phyloP scores from a whole-genome alignment of 768 basidiomycete species.

The Tricholoma hemisulphureum region DNA sequence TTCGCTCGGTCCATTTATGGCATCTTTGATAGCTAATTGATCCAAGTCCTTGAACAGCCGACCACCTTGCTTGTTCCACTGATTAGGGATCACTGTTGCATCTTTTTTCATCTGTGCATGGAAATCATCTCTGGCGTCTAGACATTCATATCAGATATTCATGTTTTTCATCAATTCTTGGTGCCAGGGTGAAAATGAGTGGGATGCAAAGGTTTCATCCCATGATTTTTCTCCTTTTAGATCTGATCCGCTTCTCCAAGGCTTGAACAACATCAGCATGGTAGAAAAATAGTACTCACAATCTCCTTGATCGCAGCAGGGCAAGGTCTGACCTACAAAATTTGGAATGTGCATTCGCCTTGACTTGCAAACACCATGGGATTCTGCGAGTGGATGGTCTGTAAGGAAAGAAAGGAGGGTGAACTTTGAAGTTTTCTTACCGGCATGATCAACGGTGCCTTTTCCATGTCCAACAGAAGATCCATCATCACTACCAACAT shows the following conservation, averaged over 20 bases:
- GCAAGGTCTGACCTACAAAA: background rate
- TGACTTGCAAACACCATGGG: background rate
- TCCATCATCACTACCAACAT: background rate
- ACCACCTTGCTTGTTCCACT: background rate
- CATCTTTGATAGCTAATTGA: background rate
- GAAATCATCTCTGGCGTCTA: constrained; percentile 28
- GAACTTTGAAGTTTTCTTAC: background rate
- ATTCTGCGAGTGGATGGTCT: background rate
- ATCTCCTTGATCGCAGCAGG: constrained; percentile 1
- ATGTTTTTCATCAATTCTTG: constrained; percentile 24
- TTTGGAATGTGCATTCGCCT: background rate
- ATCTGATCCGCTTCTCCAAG: constrained; percentile 25
- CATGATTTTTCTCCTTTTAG: constrained; percentile 18
- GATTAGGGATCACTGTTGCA: background rate
- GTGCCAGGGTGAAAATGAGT: constrained; percentile 13
- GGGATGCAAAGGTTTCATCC: constrained; percentile 18
- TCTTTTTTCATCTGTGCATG: constrained; percentile 10
- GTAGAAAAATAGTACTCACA: constrained; percentile 3
- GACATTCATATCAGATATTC: constrained; percentile 27
- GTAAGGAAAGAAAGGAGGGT: background rate
- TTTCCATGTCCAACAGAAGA: background rate
- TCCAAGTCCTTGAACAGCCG: background rate
- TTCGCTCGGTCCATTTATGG: background rate
- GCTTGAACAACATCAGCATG: constrained; percentile 13
- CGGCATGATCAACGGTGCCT: background rate